Percentiles rank a stretch among this genome's conserved stretches.
These are phyloP conservation scores for bread wheat (Triticum aestivum) DNA, from an alignment of 176 grass and related monocot genomes.

Conservation along the genomic window DNA sequence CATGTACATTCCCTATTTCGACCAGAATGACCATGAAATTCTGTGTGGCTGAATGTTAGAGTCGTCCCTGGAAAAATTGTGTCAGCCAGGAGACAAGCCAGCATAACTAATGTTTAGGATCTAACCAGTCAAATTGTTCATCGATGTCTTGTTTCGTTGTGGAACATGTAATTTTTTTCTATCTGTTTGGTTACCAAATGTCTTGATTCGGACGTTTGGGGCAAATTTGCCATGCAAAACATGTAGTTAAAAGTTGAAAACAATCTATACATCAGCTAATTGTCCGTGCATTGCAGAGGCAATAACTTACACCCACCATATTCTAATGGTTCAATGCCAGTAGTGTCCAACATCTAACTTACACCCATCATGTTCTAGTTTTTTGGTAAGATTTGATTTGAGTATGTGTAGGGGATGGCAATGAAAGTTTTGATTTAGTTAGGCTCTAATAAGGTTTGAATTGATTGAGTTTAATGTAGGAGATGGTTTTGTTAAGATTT, in stretches of 20 bases:
- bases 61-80: neutral
- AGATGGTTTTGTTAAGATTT: no score
- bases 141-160: neutral
- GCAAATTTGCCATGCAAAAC: neutral
- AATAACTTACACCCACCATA: no score
- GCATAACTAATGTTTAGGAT: neutral
- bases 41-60: neutral
- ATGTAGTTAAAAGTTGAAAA: neutral
- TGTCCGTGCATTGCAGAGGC: no score
- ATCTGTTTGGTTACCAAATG: neutral
- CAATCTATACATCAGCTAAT: neutral
- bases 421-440: no score
- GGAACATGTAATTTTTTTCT: neutral
- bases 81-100: neutral
- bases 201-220: no score
- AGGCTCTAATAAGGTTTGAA: no score
- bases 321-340: no score
- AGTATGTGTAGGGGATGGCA: no score
- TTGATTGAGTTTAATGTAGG: no score
- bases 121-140: neutral
- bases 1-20: neutral
- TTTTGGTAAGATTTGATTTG: no score
- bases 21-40: neutral
- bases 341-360: no score
- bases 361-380: no score